Evolutionary conservation across 345 rosid genomes (phyloP), one percentile per base, ranked within the genome.

Genomic region (Chamaenerion angustifolium): DNA sequence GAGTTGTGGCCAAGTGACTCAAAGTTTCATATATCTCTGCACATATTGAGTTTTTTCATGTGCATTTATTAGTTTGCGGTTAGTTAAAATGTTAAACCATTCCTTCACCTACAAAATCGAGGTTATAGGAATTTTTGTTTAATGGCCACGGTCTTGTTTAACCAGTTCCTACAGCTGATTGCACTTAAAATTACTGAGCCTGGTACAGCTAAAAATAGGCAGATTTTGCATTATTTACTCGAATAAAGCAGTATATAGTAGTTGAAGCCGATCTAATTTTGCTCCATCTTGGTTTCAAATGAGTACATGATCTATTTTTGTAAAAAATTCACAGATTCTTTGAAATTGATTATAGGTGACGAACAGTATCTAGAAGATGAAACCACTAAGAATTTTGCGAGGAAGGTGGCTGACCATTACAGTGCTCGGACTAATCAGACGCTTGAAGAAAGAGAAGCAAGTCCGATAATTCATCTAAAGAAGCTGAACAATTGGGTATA

Each of bases 391-490:
- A 56, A 66, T 42, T 67, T 73, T 65, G 95, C 93, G 8, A 56
- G 76, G 51, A 80, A 76, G 66, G 96, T 92, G 13, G 96, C 98
- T 49, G 89, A 84, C 49, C 98, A 92, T 69, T 87, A 92, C 67
- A 92, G 95, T 72, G 65, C 95, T n/a, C 79, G 98, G 73, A 87
- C 95, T 1, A 92, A 92, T 66, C 95, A 87, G 69, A 87, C 96
- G 43, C 63, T 92, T 56, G 98, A 87, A 74, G 93, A 92, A 70
- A 72, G 96, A 66, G 98, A 92, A 82, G 93, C 96, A 12, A 92
- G 93, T 75, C 98, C 96, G 19, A 87, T 87, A 56, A 92, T 87
- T 57, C 98, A 92, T 71, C 68, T 87, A 61, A 92, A 92, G 68
- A 92, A 87, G 66, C 89, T 92, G 43, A 92, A 92, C 70, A 87